Evolutionary conservation across 768 basidiomycete genomes (phyloP).

Genomic region (Boletus sp.): DNA sequence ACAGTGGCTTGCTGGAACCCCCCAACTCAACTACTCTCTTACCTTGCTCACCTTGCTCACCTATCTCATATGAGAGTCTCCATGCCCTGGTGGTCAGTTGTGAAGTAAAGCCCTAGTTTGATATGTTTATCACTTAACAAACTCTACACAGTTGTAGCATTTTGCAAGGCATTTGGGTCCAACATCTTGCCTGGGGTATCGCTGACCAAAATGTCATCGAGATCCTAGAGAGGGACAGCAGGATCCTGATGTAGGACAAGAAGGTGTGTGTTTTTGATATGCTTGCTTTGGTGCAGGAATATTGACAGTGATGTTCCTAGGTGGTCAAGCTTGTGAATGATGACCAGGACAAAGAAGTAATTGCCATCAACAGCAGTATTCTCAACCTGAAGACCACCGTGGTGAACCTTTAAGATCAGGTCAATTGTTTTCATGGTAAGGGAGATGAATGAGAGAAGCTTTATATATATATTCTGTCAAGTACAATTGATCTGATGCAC

Average conservation of each 20-base stretch:
- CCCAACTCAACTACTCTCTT: too few species aligned
- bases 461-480: background rate
- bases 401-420: conserved; percentile 61
- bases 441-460: conserved; percentile 65
- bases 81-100: too few species aligned
- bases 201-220: conserved; percentile 64
- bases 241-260: conserved; percentile 58
- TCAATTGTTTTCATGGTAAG: conserved; percentile 64
- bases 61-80: too few species aligned
- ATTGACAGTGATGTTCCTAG: conserved; percentile 36
- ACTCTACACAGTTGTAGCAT: conserved; percentile 60
- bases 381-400: conserved; percentile 77
- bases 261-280: conserved; percentile 49
- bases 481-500: background rate
- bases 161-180: conserved; percentile 56
- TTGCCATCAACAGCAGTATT: conserved; percentile 78
- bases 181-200: conserved; percentile 40
- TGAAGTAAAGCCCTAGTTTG: too few species aligned
- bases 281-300: background rate
- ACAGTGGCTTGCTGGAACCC: too few species aligned
- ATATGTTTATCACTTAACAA: too few species aligned
- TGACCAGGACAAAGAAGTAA: conserved; percentile 47
- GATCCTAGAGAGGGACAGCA: conserved; percentile 76
- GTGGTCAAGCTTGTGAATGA: conserved; percentile 71
- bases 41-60: too few species aligned